Evolutionary conservation across 2,329 filamentous ascomycete species (phyloP).

Genomic region (Penicillium sp.): DNA sequence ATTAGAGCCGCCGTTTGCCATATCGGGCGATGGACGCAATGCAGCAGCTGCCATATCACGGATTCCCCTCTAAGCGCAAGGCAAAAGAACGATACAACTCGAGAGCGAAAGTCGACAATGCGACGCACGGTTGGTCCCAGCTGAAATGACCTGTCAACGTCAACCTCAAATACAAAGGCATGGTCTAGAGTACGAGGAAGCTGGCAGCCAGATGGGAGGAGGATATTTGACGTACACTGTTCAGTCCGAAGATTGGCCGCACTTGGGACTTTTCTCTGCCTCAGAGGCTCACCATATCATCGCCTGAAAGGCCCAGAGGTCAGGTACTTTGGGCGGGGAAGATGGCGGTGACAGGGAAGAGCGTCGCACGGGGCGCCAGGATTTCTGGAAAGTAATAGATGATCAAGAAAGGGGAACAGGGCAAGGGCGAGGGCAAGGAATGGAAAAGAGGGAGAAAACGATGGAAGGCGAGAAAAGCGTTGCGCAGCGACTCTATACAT

Average conservation of each 20-base stretch:
- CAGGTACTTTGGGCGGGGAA: constrained; percentile 1
- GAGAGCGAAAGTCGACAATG: background rate
- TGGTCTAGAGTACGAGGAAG: background rate
- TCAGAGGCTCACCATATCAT: constrained; percentile 17
- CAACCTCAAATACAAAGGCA: constrained; percentile 9
- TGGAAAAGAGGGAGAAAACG: background rate
- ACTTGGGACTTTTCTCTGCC: constrained; percentile 6
- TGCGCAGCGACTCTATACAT: constrained; percentile 15
- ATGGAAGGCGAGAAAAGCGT: constrained; percentile 1
- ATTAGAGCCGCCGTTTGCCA: constrained; percentile 16
- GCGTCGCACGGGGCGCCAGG: background rate
- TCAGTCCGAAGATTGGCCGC: background rate
- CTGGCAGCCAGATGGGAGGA: background rate
- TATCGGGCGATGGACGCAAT: constrained; percentile 19
- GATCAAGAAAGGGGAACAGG: background rate
- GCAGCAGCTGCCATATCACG: constrained; percentile 14
- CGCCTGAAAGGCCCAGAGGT: constrained; percentile 7
- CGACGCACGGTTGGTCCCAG: constrained; percentile 7
- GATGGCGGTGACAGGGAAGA: constrained; percentile 5
- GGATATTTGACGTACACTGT: constrained; percentile 6
- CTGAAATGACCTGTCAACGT: constrained; percentile 8
- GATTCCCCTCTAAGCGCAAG: background rate
- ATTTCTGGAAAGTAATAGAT: constrained; percentile 1
- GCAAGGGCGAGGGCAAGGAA: background rate
- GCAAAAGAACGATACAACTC: background rate